These are phyloP conservation scores for Globisporangium uncinulatum DNA, from an alignment of 352 stramenopile species.

Conservation along the genomic window DNA sequence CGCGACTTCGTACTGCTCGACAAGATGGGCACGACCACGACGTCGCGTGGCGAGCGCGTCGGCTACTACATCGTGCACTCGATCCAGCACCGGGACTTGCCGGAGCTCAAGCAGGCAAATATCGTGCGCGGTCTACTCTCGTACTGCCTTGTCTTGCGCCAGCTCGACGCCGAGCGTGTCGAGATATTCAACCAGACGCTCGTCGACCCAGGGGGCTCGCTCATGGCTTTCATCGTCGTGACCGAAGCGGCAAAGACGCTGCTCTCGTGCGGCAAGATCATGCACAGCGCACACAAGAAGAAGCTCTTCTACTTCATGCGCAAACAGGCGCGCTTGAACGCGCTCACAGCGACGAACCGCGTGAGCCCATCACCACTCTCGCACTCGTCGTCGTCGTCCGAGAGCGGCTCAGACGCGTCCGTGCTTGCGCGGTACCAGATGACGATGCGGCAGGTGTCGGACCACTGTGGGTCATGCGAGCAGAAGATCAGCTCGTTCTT, in stretches of 20 bases:
- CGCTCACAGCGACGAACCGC: no score
- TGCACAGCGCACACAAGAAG: constrained; percentile 40
- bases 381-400: no score
- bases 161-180: constrained; percentile 28
- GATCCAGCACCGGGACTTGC: constrained; percentile 42
- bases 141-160: constrained; percentile 35
- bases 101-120: constrained; percentile 23
- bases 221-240: constrained; percentile 32
- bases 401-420: no score
- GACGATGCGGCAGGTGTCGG: constrained; percentile 3
- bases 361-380: no score
- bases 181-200: constrained; percentile 39
- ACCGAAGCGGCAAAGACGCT: constrained; percentile 22
- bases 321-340: not conserved
- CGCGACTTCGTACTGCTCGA: constrained; percentile 39
- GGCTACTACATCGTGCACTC: constrained; percentile 46
- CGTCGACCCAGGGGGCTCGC: constrained; percentile 27
- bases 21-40: constrained; percentile 33
- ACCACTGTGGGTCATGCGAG: constrained; percentile 33
- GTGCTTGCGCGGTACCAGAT: not conserved
- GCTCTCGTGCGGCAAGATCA: constrained; percentile 23
- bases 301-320: constrained; percentile 47
- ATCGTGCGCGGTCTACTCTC: constrained; percentile 38
- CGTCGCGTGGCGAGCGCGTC: constrained; percentile 35
- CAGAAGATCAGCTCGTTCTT: constrained; percentile 28